Evolutionary conservation across 768 basidiomycete genomes (phyloP).

Genomic region (Hypsizygus marmoreus): DNA sequence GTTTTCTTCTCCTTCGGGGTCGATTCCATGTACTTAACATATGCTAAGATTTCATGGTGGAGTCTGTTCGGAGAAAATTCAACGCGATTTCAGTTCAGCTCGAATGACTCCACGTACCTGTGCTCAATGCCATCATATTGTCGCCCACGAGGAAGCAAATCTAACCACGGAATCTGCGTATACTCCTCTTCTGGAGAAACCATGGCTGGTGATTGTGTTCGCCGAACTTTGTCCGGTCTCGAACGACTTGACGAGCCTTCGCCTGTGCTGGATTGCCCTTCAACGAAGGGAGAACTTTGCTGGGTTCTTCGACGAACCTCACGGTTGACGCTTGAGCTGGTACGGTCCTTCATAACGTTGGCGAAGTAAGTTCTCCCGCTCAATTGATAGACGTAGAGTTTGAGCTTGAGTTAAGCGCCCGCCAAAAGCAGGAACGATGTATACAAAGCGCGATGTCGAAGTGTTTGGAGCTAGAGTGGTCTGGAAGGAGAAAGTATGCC

Average conservation of each 20-base stretch:
- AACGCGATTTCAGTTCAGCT: too few species aligned
- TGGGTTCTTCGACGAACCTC: conserved; percentile 9
- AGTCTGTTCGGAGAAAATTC: conserved; percentile 42
- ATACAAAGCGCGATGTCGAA: neutral
- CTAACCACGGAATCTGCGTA: conserved; percentile 20
- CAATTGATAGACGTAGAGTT: neutral
- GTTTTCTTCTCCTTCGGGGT: conserved; percentile 52
- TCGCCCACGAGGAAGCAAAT: conserved; percentile 9
- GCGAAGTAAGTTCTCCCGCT: neutral
- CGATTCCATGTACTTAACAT: conserved; percentile 53
- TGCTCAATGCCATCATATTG: conserved; percentile 24
- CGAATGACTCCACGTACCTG: too few species aligned
- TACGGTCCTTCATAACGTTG: conserved; percentile 16
- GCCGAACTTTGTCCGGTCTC: neutral
- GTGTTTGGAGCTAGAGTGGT: neutral
- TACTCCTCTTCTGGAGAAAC: conserved; percentile 3
- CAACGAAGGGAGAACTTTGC: conserved; percentile 4
- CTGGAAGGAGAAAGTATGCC: too few species aligned
- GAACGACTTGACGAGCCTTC: neutral
- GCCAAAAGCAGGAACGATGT: neutral
- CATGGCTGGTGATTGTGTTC: neutral
- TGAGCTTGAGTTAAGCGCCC: neutral
- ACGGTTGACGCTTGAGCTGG: conserved; percentile 13
- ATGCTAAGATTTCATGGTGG: conserved; percentile 65
- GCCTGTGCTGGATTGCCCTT: neutral